phyloP scores from a whole-genome alignment of 1,139 yeast species.

The Dujonia santamariae region DNA sequence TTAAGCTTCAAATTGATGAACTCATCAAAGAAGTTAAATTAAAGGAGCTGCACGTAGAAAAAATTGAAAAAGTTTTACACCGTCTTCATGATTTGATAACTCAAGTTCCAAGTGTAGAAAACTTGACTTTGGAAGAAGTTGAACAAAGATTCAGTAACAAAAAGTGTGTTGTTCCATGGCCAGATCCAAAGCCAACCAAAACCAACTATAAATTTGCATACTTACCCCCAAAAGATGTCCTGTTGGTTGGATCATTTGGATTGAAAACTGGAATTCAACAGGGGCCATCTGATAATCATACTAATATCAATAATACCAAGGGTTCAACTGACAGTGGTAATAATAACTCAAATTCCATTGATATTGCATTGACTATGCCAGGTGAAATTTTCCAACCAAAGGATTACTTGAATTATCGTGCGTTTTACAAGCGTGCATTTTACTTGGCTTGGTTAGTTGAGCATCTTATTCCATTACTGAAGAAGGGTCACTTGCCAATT shows the following conservation, averaged over 20 bases:
- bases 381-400: conserved; percentile 69
- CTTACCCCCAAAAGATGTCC: conserved; percentile 68
- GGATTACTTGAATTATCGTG: conserved; percentile 87
- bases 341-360: conserved; percentile 41
- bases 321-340: background rate
- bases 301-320: background rate
- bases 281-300: no score
- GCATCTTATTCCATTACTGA: conserved; percentile 52
- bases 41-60: conserved; percentile 63
- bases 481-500: conserved; percentile 53
- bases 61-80: conserved; percentile 76
- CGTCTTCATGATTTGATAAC: conserved; percentile 69
- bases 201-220: conserved; percentile 71
- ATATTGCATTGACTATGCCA: conserved; percentile 83
- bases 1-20: conserved; percentile 92
- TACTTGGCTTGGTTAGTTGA: conserved; percentile 78
- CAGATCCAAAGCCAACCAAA: conserved; percentile 79
- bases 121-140: conserved; percentile 52
- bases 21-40: conserved; percentile 73
- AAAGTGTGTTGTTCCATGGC: conserved; percentile 71
- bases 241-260: conserved; percentile 87
- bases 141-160: conserved; percentile 41
- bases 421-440: conserved; percentile 84
- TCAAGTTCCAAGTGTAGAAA: conserved; percentile 53
- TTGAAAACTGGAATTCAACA: conserved; percentile 69